A percentile compares a stretch with the other conserved stretches of the same genome.
phyloP scores from a whole-genome alignment of 805 yeast genomes.

The Ogataea pignaliae region DNA sequence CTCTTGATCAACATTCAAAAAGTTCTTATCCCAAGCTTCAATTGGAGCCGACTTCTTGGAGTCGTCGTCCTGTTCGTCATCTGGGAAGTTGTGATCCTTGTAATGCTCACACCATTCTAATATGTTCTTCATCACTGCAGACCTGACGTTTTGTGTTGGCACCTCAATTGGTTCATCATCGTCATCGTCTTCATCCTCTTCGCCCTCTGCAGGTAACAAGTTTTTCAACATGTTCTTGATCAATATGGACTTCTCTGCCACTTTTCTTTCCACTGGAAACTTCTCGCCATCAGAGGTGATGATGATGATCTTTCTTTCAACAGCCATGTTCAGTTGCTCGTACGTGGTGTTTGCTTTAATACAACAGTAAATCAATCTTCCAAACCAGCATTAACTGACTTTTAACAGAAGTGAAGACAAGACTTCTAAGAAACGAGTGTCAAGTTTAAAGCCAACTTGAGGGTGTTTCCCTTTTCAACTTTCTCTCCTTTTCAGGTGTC shows the following conservation, averaged over 20 bases:
- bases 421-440: too few relatives aligned
- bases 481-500: too few relatives aligned
- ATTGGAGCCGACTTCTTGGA: conserved; percentile 86
- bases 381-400: too few relatives aligned
- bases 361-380: too few relatives aligned
- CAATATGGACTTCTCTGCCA: conserved; percentile 81
- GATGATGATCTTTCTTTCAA: conserved; percentile 32
- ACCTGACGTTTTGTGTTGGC: conserved; percentile 87
- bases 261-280: conserved; percentile 71
- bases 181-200: conserved; percentile 35
- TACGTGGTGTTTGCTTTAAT: too few relatives aligned
- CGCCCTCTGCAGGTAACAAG: conserved; percentile 36
- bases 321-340: conserved; percentile 8
- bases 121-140: conserved; percentile 84
- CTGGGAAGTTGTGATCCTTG: conserved; percentile 71
- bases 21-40: conserved; percentile 93
- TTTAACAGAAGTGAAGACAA: too few relatives aligned
- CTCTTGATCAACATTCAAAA: conserved; percentile 88
- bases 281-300: conserved; percentile 78
- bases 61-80: conserved; percentile 77
- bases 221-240: conserved; percentile 86
- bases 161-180: conserved; percentile 67
- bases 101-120: conserved; percentile 96
- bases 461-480: too few relatives aligned
- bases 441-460: too few relatives aligned